Base-by-base conservation (phyloP, 805 yeast genomes). In the Scheffersomyces amazonensis region DNA sequence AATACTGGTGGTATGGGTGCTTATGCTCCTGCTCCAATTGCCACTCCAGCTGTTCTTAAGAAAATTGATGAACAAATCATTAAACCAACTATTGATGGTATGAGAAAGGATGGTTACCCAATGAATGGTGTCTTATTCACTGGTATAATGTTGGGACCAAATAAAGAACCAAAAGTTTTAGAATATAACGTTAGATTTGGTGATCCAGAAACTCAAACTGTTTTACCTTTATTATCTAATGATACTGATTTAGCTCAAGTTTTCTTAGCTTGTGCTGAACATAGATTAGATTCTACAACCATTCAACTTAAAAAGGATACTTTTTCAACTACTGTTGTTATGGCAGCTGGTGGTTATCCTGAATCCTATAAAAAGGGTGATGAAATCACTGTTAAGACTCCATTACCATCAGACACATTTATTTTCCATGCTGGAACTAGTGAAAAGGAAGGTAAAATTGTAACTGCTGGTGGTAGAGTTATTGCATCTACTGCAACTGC, bases 1-100 rank as follows among this genome's bases (percentile, higher is more conserved):
- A 93, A 93, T 69, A 93, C 99, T 27, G 99, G 99, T 50, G 99
- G 99, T 47, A 93, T 93, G 99, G 99, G 99, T 47, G 96, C 98
- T 6, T 93, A 93, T 57, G 93, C 98, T 6, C 99, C 99, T 22
- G 95, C 98, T 9, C 99, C 99, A 40, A 73, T 88, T 46, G 98
- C 95, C 15, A 87, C 97, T 15, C 81, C 87, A 2, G 72, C 75
- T 17, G 60, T 93, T 25, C 63, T 90, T 53, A 67, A 73, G 44
- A 72, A 80, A 62, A 89, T 93, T 57, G 80, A 89, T 55, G 68
- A 71, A 34, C 71, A 75, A n/a, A 76, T 95, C 52, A 76, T 95
- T 53, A 81, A 83, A 64, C 98, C 98, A 40, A 86, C 96, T 25
- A 83, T 93, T 54, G 89, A 82, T 52, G 98, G 99, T 42, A 87